Conservation (phyloP, 139 green algal genomes). For the Chlorella sp. region DNA sequence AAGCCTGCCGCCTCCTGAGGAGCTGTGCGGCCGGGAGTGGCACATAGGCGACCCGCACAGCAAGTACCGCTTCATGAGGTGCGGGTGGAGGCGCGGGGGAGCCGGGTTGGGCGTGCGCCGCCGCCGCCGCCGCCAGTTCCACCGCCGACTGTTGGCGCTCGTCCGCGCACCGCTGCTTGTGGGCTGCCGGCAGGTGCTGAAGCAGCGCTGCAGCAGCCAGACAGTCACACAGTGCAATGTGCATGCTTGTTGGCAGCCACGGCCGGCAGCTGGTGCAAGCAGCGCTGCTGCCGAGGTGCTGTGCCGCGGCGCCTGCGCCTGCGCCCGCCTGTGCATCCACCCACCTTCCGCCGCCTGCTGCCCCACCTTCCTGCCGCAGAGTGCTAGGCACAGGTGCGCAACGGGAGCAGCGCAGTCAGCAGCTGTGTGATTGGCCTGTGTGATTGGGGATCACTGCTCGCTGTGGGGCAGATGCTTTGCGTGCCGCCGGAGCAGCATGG, state of each 20-base stretch:
- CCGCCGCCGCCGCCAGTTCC: neutral
- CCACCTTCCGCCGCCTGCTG: neutral
- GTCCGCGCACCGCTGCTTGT: neutral
- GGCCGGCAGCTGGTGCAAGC: no score
- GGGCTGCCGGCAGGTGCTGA: no score
- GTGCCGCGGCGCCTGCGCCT: no score
- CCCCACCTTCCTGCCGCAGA: neutral
- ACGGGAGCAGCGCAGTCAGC: no score
- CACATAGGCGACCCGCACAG: neutral
- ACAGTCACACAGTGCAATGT: no score
- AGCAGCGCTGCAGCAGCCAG: no score
- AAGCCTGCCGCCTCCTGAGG: neutral
- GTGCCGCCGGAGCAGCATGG: no score
- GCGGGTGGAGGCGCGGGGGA: neutral
- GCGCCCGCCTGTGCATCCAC: no score
- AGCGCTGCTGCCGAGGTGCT: no score
- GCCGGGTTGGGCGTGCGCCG: neutral
- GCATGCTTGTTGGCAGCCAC: neutral
- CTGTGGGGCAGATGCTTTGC: no score
- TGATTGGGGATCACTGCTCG: no score
- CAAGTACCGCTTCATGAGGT: constrained; percentile 8
- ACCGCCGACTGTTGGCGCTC: neutral
- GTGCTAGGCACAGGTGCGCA: constrained; percentile 15
- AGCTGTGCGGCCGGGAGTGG: constrained; percentile 3
- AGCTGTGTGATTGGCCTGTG: no score